Conservation (phyloP, 2,329 filamentous ascomycete species). For the Chrysoporthe puriensis region DNA sequence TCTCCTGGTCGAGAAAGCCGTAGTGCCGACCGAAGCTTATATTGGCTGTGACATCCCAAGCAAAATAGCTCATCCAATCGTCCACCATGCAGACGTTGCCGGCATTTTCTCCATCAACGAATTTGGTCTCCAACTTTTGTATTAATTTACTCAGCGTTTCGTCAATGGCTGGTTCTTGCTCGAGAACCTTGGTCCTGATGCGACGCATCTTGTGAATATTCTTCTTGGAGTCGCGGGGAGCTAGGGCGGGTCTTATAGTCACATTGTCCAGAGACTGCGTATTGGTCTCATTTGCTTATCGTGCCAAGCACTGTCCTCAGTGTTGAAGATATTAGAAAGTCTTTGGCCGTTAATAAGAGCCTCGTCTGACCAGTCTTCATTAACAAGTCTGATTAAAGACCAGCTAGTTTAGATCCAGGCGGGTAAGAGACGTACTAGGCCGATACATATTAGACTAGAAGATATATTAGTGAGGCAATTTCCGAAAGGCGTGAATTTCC, state of each 20-base stretch:
- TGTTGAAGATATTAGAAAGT: conserved; percentile 24
- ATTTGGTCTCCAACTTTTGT: conserved; percentile 17
- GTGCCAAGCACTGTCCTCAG: conserved; percentile 19
- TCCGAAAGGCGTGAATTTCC: neutral
- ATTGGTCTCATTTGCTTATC: conserved; percentile 23
- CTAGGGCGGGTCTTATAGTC: neutral
- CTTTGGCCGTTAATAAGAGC: conserved; percentile 15
- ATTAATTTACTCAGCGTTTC: conserved; percentile 13
- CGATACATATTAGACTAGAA: conserved; percentile 21
- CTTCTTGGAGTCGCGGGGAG: neutral
- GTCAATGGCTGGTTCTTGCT: conserved; percentile 17
- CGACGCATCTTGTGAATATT: neutral
- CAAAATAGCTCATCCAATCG: conserved; percentile 19
- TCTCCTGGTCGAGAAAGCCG: conserved; percentile 12
- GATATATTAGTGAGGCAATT: neutral
- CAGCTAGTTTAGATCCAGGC: neutral
- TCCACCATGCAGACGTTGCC: conserved; percentile 16
- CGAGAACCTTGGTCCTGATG: conserved; percentile 14
- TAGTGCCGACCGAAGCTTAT: conserved; percentile 17
- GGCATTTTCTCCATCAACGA: conserved; percentile 9
- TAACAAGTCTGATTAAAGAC: neutral
- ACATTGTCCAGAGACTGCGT: conserved; percentile 22
- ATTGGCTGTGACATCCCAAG: conserved; percentile 18
- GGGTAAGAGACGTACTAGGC: neutral
- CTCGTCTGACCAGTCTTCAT: conserved; percentile 4